Percentiles rank a stretch among this genome's conserved stretches.
phyloP scores from a whole-genome alignment of 306 rosid species.

The Coriaria nepalensis region DNA sequence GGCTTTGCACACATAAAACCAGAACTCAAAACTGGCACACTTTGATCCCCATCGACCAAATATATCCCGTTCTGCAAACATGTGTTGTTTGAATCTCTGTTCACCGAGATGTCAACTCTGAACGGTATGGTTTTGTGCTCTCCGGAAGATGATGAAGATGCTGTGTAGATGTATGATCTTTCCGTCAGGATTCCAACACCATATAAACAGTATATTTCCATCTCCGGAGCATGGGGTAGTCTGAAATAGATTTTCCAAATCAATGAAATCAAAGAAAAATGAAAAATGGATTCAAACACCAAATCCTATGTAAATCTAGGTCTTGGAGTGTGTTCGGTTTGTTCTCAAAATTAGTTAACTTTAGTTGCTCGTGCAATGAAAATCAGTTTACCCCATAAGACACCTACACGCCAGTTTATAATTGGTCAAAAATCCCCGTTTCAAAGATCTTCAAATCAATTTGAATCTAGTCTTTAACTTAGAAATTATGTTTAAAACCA shows the following conservation, averaged over 20 bases:
- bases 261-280: not conserved
- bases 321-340: too few species aligned
- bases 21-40: slow-evolving; percentile 44
- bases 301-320: too few species aligned
- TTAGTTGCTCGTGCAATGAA: too few species aligned
- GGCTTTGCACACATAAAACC: slow-evolving; percentile 81
- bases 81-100: slow-evolving; percentile 23
- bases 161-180: slow-evolving; percentile 37
- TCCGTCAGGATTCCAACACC: slow-evolving; percentile 63
- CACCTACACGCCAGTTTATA: too few species aligned
- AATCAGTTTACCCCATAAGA: too few species aligned
- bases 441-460: too few species aligned
- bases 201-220: slow-evolving; percentile 67
- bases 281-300: too few species aligned
- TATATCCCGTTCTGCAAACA: slow-evolving; percentile 31
- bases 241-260: slow-evolving; percentile 25
- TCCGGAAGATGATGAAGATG: slow-evolving; percentile 20
- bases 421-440: too few species aligned
- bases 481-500: too few species aligned
- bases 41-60: slow-evolving; percentile 56
- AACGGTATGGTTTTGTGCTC: slow-evolving; percentile 46
- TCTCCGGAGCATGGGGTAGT: slow-evolving; percentile 53
- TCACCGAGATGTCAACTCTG: slow-evolving; percentile 33
- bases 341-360: too few species aligned
- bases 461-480: too few species aligned